Percentiles rank a stretch among this genome's conserved stretches.
These are phyloP conservation scores for Cubamyces lactineus DNA, from an alignment of 768 basidiomycete genomes.

Conservation along the genomic window DNA sequence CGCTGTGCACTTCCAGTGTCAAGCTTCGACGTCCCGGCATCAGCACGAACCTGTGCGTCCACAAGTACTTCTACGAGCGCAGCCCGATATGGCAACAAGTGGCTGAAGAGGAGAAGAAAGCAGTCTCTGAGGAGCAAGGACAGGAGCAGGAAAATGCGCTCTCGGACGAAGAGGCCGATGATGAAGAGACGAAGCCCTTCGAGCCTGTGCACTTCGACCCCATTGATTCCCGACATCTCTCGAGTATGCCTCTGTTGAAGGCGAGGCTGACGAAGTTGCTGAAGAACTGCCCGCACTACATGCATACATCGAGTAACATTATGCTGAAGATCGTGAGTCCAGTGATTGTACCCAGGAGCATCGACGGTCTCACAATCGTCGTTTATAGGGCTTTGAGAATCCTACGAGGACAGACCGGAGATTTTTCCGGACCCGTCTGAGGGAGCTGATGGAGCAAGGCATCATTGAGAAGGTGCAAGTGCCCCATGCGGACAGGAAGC, in stretches of 20 bases:
- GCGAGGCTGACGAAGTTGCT: slow-evolving; percentile 73
- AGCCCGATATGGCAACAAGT: slow-evolving; percentile 79
- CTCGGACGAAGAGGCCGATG: slow-evolving; percentile 30
- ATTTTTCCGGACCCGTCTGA: slow-evolving; percentile 76
- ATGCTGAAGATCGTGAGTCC: slow-evolving; percentile 71
- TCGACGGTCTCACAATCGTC: background rate
- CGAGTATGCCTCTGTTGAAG: slow-evolving; percentile 72
- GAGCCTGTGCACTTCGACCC: slow-evolving; percentile 58
- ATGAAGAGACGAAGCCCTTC: slow-evolving; percentile 27
- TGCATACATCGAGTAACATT: slow-evolving; percentile 76
- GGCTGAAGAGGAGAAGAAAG: slow-evolving; percentile 63
- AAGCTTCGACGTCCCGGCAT: slow-evolving; percentile 80
- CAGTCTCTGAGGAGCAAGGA: slow-evolving; percentile 43
- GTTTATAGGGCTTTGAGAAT: slow-evolving; percentile 69
- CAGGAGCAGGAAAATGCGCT: slow-evolving; percentile 34
- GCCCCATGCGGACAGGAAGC: slow-evolving; percentile 55
- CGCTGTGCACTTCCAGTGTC: slow-evolving; percentile 45
- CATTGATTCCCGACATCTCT: slow-evolving; percentile 77
- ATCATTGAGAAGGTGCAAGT: slow-evolving; percentile 77
- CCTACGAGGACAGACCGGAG: slow-evolving; percentile 80
- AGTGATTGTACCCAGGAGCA: no score
- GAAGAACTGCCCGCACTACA: slow-evolving; percentile 66
- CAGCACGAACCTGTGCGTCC: slow-evolving; percentile 77
- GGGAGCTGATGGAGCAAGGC: slow-evolving; percentile 72
- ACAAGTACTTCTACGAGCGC: slow-evolving; percentile 81